Evolutionary conservation across 345 rosid genomes (phyloP).

Genomic region (Xanthoceras sorbifolium): DNA sequence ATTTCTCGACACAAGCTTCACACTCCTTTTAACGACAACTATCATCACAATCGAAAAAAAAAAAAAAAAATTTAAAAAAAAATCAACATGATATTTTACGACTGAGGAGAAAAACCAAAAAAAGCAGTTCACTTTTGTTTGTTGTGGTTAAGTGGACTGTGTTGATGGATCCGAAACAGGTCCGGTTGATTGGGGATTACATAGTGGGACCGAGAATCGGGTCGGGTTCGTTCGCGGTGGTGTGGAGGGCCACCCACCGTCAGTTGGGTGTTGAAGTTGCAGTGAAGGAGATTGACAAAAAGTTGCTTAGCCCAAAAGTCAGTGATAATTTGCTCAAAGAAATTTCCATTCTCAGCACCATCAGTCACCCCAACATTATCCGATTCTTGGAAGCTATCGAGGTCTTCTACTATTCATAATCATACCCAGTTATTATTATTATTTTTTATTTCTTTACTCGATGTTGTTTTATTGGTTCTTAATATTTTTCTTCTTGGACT

Average conservation of each 20-base stretch:
- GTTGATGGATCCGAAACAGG: slow-evolving; percentile 47
- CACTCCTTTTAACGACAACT: background rate
- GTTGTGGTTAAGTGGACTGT: slow-evolving; percentile 12
- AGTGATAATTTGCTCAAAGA: slow-evolving; percentile 69
- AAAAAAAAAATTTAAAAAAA: background rate
- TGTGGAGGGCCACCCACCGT: slow-evolving; percentile 66
- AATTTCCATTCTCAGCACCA: slow-evolving; percentile 75
- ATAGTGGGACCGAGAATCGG: slow-evolving; percentile 68
- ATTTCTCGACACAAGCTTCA: background rate
- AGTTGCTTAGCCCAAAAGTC: slow-evolving; percentile 58
- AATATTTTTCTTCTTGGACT: background rate
- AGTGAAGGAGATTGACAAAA: slow-evolving; percentile 77
- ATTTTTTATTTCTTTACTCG: too few species aligned
- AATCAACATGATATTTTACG: slow-evolving; percentile 5
- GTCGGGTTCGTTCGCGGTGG: slow-evolving; percentile 79
- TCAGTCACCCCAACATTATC: slow-evolving; percentile 69
- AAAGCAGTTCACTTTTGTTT: slow-evolving; percentile 1
- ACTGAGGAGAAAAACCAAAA: background rate
- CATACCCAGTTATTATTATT: background rate
- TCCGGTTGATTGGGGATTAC: slow-evolving; percentile 63
- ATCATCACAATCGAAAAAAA: background rate
- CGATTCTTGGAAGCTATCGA: slow-evolving; percentile 51
- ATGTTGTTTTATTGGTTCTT: background rate
- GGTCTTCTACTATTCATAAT: slow-evolving; percentile 27
- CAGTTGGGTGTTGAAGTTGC: slow-evolving; percentile 57